Evolutionary conservation across 139 green algal species (phyloP).

Genomic region (Closterium sp.): DNA sequence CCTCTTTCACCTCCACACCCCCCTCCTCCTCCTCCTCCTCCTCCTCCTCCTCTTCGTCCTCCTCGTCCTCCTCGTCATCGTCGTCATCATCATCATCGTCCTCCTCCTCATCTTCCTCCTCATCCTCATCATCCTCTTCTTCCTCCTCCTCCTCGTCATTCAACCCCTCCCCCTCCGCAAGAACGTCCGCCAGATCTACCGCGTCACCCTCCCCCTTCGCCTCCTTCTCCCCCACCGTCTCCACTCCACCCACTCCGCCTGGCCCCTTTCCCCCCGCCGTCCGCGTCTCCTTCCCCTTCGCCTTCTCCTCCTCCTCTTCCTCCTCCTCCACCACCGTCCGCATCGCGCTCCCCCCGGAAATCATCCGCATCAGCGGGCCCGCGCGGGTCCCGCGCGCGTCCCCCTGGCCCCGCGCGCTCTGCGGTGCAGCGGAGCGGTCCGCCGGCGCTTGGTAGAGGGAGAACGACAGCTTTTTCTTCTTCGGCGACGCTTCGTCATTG

Average conservation of each 20-base stretch:
- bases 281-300: neutral
- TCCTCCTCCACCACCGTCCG: conserved; percentile 10
- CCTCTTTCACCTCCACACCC: neutral
- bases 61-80: neutral
- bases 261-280: neutral
- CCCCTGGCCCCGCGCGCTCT: neutral
- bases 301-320: conserved; percentile 3
- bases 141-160: neutral
- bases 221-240: neutral
- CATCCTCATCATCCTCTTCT: neutral
- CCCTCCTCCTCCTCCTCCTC: neutral
- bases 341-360: neutral
- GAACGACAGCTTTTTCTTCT: neutral
- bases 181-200: neutral
- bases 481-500: neutral
- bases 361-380: neutral
- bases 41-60: neutral
- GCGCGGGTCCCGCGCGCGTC: neutral
- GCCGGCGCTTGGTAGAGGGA: neutral
- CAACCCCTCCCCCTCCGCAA: neutral
- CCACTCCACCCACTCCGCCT: neutral
- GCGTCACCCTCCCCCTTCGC: neutral
- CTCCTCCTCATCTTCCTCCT: conserved; percentile 3
- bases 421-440: neutral
- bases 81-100: neutral